These are phyloP conservation scores for Magnusiomyces fungicola DNA, from an alignment of 1,139 yeast species.

Conservation along the genomic window DNA sequence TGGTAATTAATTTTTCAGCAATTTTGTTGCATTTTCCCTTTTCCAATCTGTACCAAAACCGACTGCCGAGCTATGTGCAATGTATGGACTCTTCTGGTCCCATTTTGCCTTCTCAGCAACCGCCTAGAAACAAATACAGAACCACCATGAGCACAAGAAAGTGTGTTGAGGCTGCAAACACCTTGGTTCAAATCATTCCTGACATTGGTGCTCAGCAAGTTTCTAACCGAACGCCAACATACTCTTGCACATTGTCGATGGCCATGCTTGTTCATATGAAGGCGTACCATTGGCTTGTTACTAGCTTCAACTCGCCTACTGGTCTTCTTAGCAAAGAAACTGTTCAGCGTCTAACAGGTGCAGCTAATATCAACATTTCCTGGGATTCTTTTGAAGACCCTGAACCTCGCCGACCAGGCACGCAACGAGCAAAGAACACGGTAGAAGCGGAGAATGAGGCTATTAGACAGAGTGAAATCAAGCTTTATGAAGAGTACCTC, in stretches of 20 bases:
- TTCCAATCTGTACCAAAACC: slow-evolving; percentile 15
- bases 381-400: not conserved
- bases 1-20: slow-evolving; percentile 15
- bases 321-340: not conserved
- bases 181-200: slow-evolving; percentile 12
- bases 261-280: slow-evolving; percentile 18
- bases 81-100: slow-evolving; percentile 15
- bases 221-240: slow-evolving; percentile 12
- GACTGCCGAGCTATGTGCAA: slow-evolving; percentile 15
- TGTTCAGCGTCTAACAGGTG: not conserved
- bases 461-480: slow-evolving; percentile 7
- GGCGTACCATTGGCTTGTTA: slow-evolving; percentile 16
- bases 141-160: slow-evolving; percentile 12
- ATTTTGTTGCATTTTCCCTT: slow-evolving; percentile 15
- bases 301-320: slow-evolving; percentile 4
- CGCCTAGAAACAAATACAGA: slow-evolving; percentile 7
- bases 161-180: slow-evolving; percentile 16
- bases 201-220: slow-evolving; percentile 13
- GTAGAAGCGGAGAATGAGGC: not conserved
- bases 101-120: slow-evolving; percentile 6
- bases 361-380: not conserved
- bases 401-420: not conserved
- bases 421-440: not conserved
- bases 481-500: slow-evolving; percentile 13
- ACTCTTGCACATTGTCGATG: slow-evolving; percentile 14